Evolutionary conservation across 2,329 filamentous ascomycete genomes (phyloP), one percentile per base, ranked within the genome.

Genomic region (Trichoderma oligosporum): DNA sequence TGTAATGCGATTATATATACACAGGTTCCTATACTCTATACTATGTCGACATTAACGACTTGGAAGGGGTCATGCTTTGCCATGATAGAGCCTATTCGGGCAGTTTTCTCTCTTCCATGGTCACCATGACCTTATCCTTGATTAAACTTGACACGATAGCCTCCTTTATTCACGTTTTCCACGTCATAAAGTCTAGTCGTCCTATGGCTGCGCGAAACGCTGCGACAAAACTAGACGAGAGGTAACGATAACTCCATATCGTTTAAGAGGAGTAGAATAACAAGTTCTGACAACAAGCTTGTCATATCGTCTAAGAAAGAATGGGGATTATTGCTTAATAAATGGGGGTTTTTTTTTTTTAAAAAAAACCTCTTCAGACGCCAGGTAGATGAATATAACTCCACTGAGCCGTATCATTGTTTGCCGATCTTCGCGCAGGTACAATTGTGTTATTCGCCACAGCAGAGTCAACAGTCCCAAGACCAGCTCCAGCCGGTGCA

Each of bases 381-480:
- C 72, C 72, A 3, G 72, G 71, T 2, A 74, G 64, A 18, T 73
- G 62, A 12, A 74, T 61, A 27, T 68, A 74, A 36, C 70, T 71
- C 71, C 72, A 74, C 29, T 66, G 63, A 12, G 61, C 61, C 6
- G 70, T 63, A 22, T 64, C 64, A n/a, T 67, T 64, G 22, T 63
- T 62, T 2, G 61, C 39, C 2, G 58, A 57, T 16, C 61, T 47
- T 14, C 36, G 27, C 4, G 54, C 14, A 2, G 61, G 48, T 4
- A 45, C 47, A 33, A 45, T 24, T n/a, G 33, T 9, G 63, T 60
- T 14, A 58, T 58, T 12, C 56, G 62, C n/a, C 60, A 61, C 38
- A 2, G 11, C n/a, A 14, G 53, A 9, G 39, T 5, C 11, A 38
- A 62, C 56, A 53, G 65, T 56, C 27, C 62, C 52, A 2, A 24